Conservation (phyloP, 768 basidiomycete species). For the Trametes gibbosa region DNA sequence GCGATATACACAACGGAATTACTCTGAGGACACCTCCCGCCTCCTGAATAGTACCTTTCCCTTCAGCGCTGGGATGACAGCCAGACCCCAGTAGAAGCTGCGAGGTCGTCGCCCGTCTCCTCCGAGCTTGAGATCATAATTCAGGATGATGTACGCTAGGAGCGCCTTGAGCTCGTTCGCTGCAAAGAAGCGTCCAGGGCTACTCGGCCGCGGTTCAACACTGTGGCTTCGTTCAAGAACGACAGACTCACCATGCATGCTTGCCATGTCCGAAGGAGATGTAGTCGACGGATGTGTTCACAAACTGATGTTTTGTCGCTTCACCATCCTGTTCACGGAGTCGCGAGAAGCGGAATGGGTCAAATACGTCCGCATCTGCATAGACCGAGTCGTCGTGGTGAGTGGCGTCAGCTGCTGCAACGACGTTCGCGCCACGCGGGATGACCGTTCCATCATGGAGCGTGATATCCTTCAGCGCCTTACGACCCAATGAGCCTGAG, state of each 20-base stretch:
- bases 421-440: constrained; percentile 22
- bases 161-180: constrained; percentile 32
- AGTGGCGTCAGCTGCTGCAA: constrained; percentile 12
- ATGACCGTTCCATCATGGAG: constrained; percentile 24
- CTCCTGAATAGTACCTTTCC: constrained; percentile 25
- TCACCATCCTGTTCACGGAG: constrained; percentile 12
- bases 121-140: constrained; percentile 29
- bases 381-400: constrained; percentile 27
- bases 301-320: constrained; percentile 14
- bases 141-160: constrained; percentile 31
- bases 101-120: constrained; percentile 24
- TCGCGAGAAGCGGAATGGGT: constrained; percentile 25
- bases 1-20: no score
- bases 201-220: background rate
- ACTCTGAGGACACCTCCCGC: constrained; percentile 5
- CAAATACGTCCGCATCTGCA: constrained; percentile 22
- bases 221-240: no score
- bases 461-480: constrained; percentile 13
- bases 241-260: constrained; percentile 20
- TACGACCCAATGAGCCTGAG: constrained; percentile 23
- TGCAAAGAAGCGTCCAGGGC: constrained; percentile 37
- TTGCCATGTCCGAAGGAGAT: constrained; percentile 21
- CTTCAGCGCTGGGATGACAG: constrained; percentile 18
- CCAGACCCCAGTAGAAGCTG: constrained; percentile 20
- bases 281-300: constrained; percentile 18